Base-by-base conservation (phyloP, 768 basidiomycete genomes). In the Phanerochaete carnosa region DNA sequence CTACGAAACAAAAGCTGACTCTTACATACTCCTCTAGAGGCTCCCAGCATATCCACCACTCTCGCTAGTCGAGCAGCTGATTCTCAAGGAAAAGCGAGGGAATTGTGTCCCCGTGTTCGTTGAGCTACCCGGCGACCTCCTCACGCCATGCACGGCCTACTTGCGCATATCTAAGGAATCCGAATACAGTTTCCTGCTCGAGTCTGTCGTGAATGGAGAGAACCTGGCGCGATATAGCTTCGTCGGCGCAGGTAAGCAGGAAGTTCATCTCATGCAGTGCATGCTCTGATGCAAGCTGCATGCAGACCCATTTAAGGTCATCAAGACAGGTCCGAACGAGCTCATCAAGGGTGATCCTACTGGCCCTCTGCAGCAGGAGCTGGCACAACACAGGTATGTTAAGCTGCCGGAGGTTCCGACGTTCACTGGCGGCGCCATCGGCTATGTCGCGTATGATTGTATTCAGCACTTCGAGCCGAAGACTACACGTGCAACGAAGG, bases 111-210 rank as follows among this genome's bases (percentile, higher is more conserved):
- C 96, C 23, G 83, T 99, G 65, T 98, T 85, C 75, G 84, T 96
- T 57, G 88, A 95, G 68, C 82, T 99, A 3, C 95, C 96, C 25
- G 95, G 94, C 49, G 97, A 99, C 72, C 86, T 98, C 63, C 83
- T 98, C 63, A 99, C 97, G 26, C 97, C 97, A 73, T 95, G 94
- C 71, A 90, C 94, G 77, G 95, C 97, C 7, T 99, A 98, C 74
- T 85, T 99, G 51, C 87, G 94, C 59, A 83, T 98, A 62, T 87
- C 95, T 13, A 89, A 95, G 68, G 92, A 94, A 68, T 92, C 93
- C 1, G 92, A 90, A 71, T 92, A 96, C 77, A 95, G 92, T 72
- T 99, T 98, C 74, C 76, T 99, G 50, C 82, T 99, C 45, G 97
- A 99, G 74, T 95, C 93, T 49, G 90, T 98, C 46, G 80, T 93